Evolutionary conservation across 2,329 filamentous ascomycete species (phyloP), one percentile per base, ranked within the genome.

Genomic region (Gaeumannomyces tritici): DNA sequence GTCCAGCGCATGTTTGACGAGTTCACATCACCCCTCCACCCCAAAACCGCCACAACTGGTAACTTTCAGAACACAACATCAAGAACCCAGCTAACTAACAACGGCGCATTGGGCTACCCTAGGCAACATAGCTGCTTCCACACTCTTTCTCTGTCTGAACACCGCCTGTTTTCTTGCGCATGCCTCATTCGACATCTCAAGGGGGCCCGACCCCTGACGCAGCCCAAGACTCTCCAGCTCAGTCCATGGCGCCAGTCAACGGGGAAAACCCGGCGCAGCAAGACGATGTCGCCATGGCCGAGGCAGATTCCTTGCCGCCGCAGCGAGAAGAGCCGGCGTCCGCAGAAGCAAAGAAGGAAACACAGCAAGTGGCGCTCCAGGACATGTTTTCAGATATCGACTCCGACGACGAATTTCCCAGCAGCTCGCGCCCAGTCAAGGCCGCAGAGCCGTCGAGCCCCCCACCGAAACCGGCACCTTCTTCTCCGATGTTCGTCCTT

Each of bases 381-480:
- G 82, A 86, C 5, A 67, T 88, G 13, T 87, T 87, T 62, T 79
- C 75, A 42, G 83, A 85, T 65, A 76, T 77, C 24, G 83, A 85
- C 57, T 85, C 82, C 1, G 84, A 87, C 65, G 83, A 85, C 0
- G 85, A 88, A 65, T 86, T 87, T 60, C 79, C 82, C 8, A 83
- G 77, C 66, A 76, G 9, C 69, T 77, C 27, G 68, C 29, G 54
- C 54, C 61, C 63, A 2, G 62, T 60, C 57, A 68, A 55, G 59
- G 61, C 61, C 56, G 56, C 57, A 73, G 31, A 76, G 79, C 51
- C 70, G 13, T 73, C 73, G 21, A 82, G 76, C 67, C 80, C 78
- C 47, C 77, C 75, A 5, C 71, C 72, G 33, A 70, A 71, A 4
- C 73, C 72, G 33, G 70, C 71, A 4, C 73, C 78, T n/a, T 73